Percentiles rank a stretch among this genome's conserved stretches.
These are phyloP conservation scores for Epichloe sibirici DNA, from an alignment of 2,329 filamentous ascomycete genomes.

Conservation along the genomic window DNA sequence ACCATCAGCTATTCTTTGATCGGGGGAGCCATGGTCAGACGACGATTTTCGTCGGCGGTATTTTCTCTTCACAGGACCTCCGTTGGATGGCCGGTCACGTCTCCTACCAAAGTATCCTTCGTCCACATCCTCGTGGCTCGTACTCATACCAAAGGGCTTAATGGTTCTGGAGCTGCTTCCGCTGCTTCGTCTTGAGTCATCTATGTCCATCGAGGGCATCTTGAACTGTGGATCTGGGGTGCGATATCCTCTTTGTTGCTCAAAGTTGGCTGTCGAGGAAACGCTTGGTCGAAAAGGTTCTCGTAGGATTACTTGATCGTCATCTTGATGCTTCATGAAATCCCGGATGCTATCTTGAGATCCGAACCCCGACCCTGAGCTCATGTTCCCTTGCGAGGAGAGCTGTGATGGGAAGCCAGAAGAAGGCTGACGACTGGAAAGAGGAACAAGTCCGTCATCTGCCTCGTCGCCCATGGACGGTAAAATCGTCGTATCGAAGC, in stretches of 20 bases:
- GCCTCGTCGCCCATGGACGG: slow-evolving; percentile 31
- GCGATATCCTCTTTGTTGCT: slow-evolving; percentile 15
- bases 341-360: slow-evolving; percentile 46
- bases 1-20: slow-evolving; percentile 8
- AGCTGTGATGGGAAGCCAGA: slow-evolving; percentile 33
- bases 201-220: slow-evolving; percentile 37
- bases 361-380: slow-evolving; percentile 24
- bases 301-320: slow-evolving; percentile 42
- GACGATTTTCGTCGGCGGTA: slow-evolving; percentile 7
- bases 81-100: slow-evolving; percentile 9
- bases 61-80: slow-evolving; percentile 16
- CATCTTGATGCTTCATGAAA: slow-evolving; percentile 40
- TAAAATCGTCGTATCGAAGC: slow-evolving; percentile 44
- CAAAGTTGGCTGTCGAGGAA: slow-evolving; percentile 24
- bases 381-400: slow-evolving; percentile 20
- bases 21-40: slow-evolving; percentile 7
- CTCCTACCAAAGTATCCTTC: slow-evolving; percentile 19
- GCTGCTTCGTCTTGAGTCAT: slow-evolving; percentile 24
- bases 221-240: slow-evolving; percentile 39
- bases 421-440: slow-evolving; percentile 26
- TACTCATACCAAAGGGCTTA: slow-evolving; percentile 14
- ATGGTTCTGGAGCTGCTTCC: slow-evolving; percentile 17
- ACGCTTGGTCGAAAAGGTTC: slow-evolving; percentile 44
- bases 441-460: slow-evolving; percentile 21
- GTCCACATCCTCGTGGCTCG: slow-evolving; percentile 11